A percentile compares a stretch with the other conserved stretches of the same genome.
Conservation (phyloP, 2,329 filamentous ascomycete genomes). For the Diaporthe eres region DNA sequence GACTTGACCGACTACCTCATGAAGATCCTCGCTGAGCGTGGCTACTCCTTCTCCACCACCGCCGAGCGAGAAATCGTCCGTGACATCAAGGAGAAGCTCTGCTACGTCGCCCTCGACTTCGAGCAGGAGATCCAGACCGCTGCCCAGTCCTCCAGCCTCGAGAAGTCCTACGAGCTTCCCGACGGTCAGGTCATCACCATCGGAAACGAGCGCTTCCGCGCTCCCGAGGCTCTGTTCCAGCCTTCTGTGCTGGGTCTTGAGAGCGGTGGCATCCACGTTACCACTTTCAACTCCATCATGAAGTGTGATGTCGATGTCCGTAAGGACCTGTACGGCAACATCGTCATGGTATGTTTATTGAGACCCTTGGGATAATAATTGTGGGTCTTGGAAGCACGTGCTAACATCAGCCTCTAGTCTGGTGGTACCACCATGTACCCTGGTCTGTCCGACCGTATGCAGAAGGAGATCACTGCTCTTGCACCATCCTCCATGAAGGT, state of each 20-base stretch:
- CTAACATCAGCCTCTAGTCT: constrained; percentile 75
- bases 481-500: constrained; percentile 99
- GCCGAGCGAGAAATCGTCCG: constrained; percentile 71
- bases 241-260: constrained; percentile 98
- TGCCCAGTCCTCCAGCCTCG: constrained; percentile 97
- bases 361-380: constrained; percentile 9
- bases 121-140: constrained; percentile 99
- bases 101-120: constrained; percentile 99
- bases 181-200: constrained; percentile 99
- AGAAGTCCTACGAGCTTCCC: constrained; percentile 99
- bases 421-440: constrained; percentile 99
- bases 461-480: constrained; percentile 99
- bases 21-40: constrained; percentile 99
- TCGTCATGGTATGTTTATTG: constrained; percentile 92
- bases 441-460: constrained; percentile 99
- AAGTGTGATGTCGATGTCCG: constrained; percentile 99
- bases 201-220: constrained; percentile 99
- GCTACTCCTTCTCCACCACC: constrained; percentile 99
- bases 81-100: constrained; percentile 99
- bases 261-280: constrained; percentile 98
- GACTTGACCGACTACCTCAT: constrained; percentile 99
- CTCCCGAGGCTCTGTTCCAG: constrained; percentile 99
- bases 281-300: constrained; percentile 99
- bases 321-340: constrained; percentile 99
- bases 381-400: constrained; percentile 12